Evolutionary conservation across 2,329 filamentous ascomycete species (phyloP), one percentile per base, ranked within the genome.

Genomic region (Bipolaris bicolor): DNA sequence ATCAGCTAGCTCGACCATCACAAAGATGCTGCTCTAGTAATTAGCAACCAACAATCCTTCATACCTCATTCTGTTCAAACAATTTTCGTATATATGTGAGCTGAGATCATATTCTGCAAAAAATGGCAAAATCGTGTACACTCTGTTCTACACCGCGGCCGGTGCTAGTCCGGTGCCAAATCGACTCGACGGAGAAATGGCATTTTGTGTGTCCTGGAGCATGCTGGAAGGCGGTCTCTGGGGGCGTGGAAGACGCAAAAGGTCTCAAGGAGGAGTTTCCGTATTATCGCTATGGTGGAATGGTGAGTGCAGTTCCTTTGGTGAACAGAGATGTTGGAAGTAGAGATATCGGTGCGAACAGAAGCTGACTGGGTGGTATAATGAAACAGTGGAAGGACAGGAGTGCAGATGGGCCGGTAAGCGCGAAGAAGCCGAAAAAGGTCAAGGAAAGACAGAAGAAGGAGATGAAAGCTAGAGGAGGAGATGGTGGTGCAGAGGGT

Each of bases 111-210:
- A 6, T 43, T 7, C 11, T 43, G 29, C 40, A 26, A 13, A 13
- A 43, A n/a, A 67, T 69, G 52, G 47, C 67, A 9, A 81, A 80
- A 62, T 62, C 72, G 7, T 80, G 79, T 63, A 76, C 77, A 3
- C 64, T 80, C 13, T 81, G 79, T 64, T 57, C 65, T 15, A 75
- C 63, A 0, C 69, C 72, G 1, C 71, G 75, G 9, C 66, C 73
- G 40, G 70, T 81, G 2, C 73, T 81, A 0, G 72, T 81, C 2
- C 77, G 78, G 46, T 81, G 79, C 63, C 77, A 79, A 57, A 77
- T 77, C 53, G 78, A 81, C 62, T 63, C 69, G 0, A 73, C 72
- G 1, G 60, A 55, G 3, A 72, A 65, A 55, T 81, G 79, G 79
- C 72, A 80, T 60, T 78, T 81, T 50, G 72, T 81, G 7, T 80